Percentiles rank a stretch among this genome's conserved stretches.
Evolutionary conservation across 768 basidiomycete species (phyloP).

Genomic region (Dioszegia hungarica): DNA sequence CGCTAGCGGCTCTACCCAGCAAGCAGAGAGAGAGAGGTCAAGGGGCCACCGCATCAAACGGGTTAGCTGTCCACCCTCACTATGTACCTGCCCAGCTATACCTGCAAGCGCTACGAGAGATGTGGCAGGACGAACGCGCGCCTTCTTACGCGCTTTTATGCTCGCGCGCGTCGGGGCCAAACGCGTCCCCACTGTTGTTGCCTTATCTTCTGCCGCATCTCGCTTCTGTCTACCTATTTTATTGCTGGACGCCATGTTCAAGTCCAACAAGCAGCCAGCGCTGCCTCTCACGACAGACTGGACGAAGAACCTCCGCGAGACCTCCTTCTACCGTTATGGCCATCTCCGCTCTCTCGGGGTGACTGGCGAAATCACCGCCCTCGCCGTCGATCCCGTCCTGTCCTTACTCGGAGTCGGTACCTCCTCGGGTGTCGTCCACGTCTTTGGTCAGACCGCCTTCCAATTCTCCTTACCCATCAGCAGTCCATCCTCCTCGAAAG

Average conservation of each 20-base stretch:
- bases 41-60: too few relatives aligned
- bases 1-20: too few relatives aligned
- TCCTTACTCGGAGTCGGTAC: conserved; percentile 56
- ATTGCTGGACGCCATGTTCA: conserved; percentile 29
- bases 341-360: conserved; percentile 42
- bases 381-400: conserved; percentile 50
- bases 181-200: too few relatives aligned
- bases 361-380: conserved; percentile 47
- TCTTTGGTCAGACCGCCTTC: conserved; percentile 68
- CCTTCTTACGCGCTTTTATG: too few relatives aligned
- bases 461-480: conserved; percentile 41
- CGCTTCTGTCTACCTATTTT: background rate
- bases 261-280: conserved; percentile 21
- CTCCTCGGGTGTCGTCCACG: conserved; percentile 58
- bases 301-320: conserved; percentile 41
- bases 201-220: background rate
- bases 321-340: conserved; percentile 44
- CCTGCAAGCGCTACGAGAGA: too few relatives aligned
- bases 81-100: too few relatives aligned
- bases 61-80: too few relatives aligned
- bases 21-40: too few relatives aligned
- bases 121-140: too few relatives aligned
- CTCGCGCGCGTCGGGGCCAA: too few relatives aligned
- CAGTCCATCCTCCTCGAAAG: conserved; percentile 9
- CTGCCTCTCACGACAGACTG: conserved; percentile 32